A percentile compares a stretch with the other conserved stretches of the same genome.
Evolutionary conservation across 768 basidiomycete genomes (phyloP).

Genomic region (Mycena galopus): DNA sequence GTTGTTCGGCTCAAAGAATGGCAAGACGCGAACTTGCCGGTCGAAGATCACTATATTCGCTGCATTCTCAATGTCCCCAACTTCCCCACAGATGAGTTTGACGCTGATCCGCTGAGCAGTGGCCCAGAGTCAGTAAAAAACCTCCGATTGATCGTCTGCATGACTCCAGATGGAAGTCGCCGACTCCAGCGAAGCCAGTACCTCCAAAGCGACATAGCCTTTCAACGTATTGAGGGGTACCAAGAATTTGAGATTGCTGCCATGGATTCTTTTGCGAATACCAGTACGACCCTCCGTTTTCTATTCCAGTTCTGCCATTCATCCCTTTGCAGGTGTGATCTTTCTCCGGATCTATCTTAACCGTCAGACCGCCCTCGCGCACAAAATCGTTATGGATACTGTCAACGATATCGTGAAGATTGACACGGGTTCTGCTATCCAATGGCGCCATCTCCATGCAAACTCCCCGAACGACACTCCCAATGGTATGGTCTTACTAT

Average conservation of each 20-base stretch:
- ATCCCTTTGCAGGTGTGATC: slow-evolving; percentile 14
- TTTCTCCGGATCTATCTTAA: slow-evolving; percentile 34
- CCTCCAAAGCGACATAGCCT: slow-evolving; percentile 34
- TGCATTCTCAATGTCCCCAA: neutral
- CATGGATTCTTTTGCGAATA: slow-evolving; percentile 17
- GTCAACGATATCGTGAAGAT: slow-evolving; percentile 23
- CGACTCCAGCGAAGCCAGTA: slow-evolving; percentile 22
- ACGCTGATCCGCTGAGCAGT: too few species aligned
- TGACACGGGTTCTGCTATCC: neutral
- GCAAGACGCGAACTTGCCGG: slow-evolving; percentile 12
- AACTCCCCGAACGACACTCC: neutral
- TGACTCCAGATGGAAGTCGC: slow-evolving; percentile 27
- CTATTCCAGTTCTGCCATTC: neutral
- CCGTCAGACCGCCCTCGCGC: slow-evolving; percentile 29
- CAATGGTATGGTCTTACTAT: neutral
- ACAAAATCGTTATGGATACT: slow-evolving; percentile 20
- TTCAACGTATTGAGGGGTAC: slow-evolving; percentile 31
- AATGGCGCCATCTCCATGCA: neutral
- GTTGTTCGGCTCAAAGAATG: slow-evolving; percentile 24
- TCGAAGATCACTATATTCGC: slow-evolving; percentile 32
- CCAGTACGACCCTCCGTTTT: slow-evolving; percentile 9
- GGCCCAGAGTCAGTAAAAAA: slow-evolving; percentile 10
- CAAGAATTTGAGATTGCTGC: slow-evolving; percentile 34
- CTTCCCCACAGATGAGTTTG: neutral
- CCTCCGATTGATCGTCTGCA: slow-evolving; percentile 37